Evolutionary conservation across 108 stramenopile species (phyloP), one percentile per base, ranked within the genome.

Genomic region (Seminavis robusta): DNA sequence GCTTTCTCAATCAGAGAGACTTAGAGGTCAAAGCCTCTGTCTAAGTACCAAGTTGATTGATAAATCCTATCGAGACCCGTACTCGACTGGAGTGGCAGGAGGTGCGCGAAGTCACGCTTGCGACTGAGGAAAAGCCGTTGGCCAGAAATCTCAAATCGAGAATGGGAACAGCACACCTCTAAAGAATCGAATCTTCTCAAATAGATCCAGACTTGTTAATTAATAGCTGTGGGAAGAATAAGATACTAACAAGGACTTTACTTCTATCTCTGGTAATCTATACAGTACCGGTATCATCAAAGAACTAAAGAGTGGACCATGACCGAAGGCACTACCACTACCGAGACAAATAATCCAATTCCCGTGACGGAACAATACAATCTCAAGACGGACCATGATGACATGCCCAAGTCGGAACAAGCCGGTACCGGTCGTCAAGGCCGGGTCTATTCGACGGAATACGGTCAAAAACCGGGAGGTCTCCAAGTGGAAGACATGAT

Each of bases 401-500:
- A 19, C 9, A 45, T 17, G 9, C 19, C n/a, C 20, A 9, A 45
- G 9, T 7, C 27, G 23, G 10, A 41, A 10, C 16, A 55, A 55
- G n/a, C n/a, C n/a, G n/a, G n/a, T n/a, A n/a, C n/a, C n/a, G n/a
- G n/a, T n/a, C n/a, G n/a, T 11, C 38, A 59, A 41, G 71, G 71
- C 1, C 49, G 71, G 5, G 9, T 31, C 0, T 72, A 66, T 57
- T 23, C 21, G 11, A 33, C 34, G 3, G 37, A 57, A 7, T 21
- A 42, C 41, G 46, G 33, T 7, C 16, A 58, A 28, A 44, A 53
- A 30, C 46, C 48, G n/a, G 71, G 71, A 27, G 67, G 52, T 4
- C 8, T 64, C 30, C 38, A 33, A 9, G 40, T 63, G 13, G 53
- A 74, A 11, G 73, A 74, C 8, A 39, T 73, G 23, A 29, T 73